Evolutionary conservation across 2,329 filamentous ascomycete species (phyloP).

Genomic region (Fusarium sp.): DNA sequence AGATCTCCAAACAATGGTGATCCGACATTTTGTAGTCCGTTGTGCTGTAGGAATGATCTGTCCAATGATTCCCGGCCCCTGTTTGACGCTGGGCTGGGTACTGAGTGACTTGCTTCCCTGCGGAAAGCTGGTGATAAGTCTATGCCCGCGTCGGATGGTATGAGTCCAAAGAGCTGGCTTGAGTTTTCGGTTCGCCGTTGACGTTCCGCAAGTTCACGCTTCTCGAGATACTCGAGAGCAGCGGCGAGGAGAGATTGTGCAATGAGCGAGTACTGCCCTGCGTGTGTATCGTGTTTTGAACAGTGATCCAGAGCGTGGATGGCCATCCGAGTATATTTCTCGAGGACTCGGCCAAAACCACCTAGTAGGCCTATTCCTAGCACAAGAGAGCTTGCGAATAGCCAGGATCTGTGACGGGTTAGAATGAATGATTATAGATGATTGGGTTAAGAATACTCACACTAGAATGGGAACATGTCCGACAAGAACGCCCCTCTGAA

Average conservation of each 20-base stretch:
- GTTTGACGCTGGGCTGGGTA: conserved; percentile 32
- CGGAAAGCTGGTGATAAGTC: conserved; percentile 26
- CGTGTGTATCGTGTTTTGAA: conserved; percentile 64
- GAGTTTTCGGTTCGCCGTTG: conserved; percentile 65
- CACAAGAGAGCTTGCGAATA: conserved; percentile 68
- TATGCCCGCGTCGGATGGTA: conserved; percentile 52
- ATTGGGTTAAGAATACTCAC: conserved; percentile 53
- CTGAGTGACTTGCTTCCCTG: conserved; percentile 27
- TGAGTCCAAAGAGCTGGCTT: conserved; percentile 66
- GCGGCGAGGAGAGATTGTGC: conserved; percentile 65
- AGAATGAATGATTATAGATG: rapidly evolving
- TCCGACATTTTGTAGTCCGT: conserved; percentile 45
- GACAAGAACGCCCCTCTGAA: conserved; percentile 60
- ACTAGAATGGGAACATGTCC: conserved; percentile 65
- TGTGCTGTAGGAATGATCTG: conserved; percentile 49
- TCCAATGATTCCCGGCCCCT: conserved; percentile 48
- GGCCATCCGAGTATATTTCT: conserved; percentile 64
- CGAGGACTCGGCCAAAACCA: conserved; percentile 66
- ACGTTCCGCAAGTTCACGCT: conserved; percentile 63
- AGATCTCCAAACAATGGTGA: conserved; percentile 56
- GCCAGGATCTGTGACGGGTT: conserved; percentile 61
- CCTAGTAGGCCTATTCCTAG: conserved; percentile 66
- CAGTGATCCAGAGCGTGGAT: conserved; percentile 66
- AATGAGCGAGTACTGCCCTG: conserved; percentile 67
- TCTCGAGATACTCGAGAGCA: conserved; percentile 64